Evolutionary conservation across 192 early-diverging fungal species (phyloP).

Genomic region (Thamnidium elegans): DNA sequence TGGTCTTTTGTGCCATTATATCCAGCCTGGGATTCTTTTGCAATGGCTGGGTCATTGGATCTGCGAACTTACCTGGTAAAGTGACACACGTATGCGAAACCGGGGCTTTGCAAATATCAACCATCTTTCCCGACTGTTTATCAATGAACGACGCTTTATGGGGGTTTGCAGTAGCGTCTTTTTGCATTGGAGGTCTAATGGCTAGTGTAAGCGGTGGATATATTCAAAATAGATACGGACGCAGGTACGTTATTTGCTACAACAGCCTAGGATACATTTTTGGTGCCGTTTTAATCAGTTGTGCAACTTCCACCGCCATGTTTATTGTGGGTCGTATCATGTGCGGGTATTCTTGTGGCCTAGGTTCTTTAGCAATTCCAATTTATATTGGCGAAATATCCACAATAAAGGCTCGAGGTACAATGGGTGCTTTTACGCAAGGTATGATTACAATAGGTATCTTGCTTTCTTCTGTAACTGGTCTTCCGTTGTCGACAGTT

Average conservation of each 20-base stretch:
- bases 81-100: constrained; percentile 28
- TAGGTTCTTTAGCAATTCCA: constrained; percentile 51
- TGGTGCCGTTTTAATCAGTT: constrained; percentile 61
- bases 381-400: constrained; percentile 82
- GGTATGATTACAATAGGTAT: constrained; percentile 77
- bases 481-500: constrained; percentile 54
- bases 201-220: constrained; percentile 53
- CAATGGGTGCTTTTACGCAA: constrained; percentile 72
- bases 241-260: constrained; percentile 56
- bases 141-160: constrained; percentile 31
- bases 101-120: not conserved
- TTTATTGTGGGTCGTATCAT: constrained; percentile 74
- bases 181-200: constrained; percentile 52
- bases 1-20: constrained; percentile 40
- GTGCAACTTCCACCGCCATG: constrained; percentile 57
- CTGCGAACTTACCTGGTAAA: constrained; percentile 41
- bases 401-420: constrained; percentile 65
- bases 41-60: constrained; percentile 45
- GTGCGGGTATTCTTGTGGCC: constrained; percentile 71
- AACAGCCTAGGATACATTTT: constrained; percentile 67
- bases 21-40: constrained; percentile 37
- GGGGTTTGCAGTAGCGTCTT: constrained; percentile 46
- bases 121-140: constrained; percentile 28
- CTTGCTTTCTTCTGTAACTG: constrained; percentile 64
- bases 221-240: constrained; percentile 44